A percentile compares a stretch with the other conserved stretches of the same genome.
Evolutionary conservation across 805 yeast genomes (phyloP).

Genomic region (Candida silvicultrix): DNA sequence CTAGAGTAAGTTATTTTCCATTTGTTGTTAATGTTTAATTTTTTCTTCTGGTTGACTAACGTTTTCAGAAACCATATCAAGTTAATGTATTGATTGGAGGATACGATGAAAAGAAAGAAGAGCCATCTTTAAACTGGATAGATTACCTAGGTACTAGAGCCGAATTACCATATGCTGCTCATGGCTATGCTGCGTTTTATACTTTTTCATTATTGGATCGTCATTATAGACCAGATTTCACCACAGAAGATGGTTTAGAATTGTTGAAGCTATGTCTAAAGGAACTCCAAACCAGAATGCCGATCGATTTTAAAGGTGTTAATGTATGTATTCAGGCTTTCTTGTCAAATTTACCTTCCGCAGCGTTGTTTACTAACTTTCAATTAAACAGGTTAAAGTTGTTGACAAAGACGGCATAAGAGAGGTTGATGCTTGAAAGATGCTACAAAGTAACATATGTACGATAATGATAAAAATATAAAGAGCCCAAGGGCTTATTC

Average conservation of each 20-base stretch:
- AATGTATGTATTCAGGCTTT: constrained; percentile 24
- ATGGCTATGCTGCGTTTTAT: constrained; percentile 97
- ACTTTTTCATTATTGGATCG: constrained; percentile 85
- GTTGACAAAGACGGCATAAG: constrained; percentile 59
- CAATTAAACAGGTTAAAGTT: constrained; percentile 42
- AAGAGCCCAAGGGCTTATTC: neutral
- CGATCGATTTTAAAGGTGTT: constrained; percentile 90
- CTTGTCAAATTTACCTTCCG: neutral
- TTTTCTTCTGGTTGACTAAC: neutral
- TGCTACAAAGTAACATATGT: neutral
- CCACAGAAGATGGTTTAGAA: constrained; percentile 69
- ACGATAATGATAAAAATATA: neutral
- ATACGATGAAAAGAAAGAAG: constrained; percentile 49
- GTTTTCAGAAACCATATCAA: constrained; percentile 72
- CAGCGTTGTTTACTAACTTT: constrained; percentile 7
- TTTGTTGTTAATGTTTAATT: neutral
- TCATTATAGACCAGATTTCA: constrained; percentile 76
- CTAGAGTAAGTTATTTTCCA: constrained; percentile 52
- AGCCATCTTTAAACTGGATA: constrained; percentile 76
- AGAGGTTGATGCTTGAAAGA: constrained; percentile 22
- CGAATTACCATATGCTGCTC: constrained; percentile 93
- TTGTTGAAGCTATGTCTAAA: constrained; percentile 66
- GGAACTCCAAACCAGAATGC: constrained; percentile 82
- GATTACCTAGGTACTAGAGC: constrained; percentile 92
- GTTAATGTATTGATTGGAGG: constrained; percentile 91